phyloP scores from a whole-genome alignment of 768 basidiomycete species.

The Termitomyces sp. region DNA sequence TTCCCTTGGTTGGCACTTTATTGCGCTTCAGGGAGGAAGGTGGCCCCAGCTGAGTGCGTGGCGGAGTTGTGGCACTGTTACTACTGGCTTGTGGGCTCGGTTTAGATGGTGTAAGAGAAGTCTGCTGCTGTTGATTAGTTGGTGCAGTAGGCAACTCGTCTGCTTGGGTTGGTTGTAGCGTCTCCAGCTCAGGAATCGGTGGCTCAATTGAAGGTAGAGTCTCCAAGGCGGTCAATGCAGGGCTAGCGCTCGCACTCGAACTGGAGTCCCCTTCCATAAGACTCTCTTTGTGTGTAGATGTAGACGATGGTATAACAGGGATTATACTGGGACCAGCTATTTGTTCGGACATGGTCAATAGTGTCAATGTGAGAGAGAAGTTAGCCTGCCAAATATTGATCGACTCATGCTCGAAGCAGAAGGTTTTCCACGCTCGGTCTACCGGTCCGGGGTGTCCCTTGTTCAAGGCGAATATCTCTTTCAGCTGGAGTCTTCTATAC shows the following conservation, averaged over 20 bases:
- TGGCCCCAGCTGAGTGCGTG: slow-evolving; percentile 8
- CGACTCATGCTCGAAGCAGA: not conserved
- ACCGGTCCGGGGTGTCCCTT: not conserved
- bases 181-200: not conserved
- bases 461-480: no score
- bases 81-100: not conserved
- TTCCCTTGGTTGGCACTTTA: slow-evolving; percentile 2
- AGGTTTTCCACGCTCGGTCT: not conserved
- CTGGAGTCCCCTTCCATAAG: slow-evolving; percentile 1
- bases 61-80: not conserved
- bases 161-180: not conserved
- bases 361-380: not conserved
- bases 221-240: slow-evolving; percentile 4
- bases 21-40: slow-evolving; percentile 2
- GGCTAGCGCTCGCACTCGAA: slow-evolving; percentile 5
- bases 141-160: not conserved
- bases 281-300: not conserved
- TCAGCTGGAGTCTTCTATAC: no score
- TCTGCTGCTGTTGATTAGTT: not conserved
- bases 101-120: not conserved
- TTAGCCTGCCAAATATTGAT: slow-evolving; percentile 1
- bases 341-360: slow-evolving; percentile 7
- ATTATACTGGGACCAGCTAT: slow-evolving; percentile 8
- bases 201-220: slow-evolving; percentile 5
- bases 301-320: slow-evolving; percentile 9